These are phyloP conservation scores for Globisporangium yorkense DNA, from an alignment of 352 stramenopile species.

Conservation along the genomic window DNA sequence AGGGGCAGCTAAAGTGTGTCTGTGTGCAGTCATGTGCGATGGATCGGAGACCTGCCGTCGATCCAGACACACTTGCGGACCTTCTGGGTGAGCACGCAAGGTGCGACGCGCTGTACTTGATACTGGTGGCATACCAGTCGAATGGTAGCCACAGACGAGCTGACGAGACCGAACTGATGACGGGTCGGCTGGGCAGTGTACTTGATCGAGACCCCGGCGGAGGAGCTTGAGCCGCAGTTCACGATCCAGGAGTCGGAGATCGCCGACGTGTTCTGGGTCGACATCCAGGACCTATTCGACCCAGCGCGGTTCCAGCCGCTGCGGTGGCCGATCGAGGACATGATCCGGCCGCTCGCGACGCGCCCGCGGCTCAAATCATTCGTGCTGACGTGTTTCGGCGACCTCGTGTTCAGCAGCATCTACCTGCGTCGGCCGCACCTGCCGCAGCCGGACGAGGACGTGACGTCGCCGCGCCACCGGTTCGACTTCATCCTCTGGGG, in stretches of 20 bases:
- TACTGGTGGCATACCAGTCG: conserved; percentile 7
- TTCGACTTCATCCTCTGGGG: conserved; percentile 85
- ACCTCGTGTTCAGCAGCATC: conserved; percentile 63
- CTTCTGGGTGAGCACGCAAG: conserved; percentile 63
- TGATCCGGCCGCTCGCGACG: conserved; percentile 31
- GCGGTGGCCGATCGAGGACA: conserved; percentile 53
- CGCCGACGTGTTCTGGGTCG: conserved; percentile 76
- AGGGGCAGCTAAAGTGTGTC: too few relatives aligned
- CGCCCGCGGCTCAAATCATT: conserved; percentile 25
- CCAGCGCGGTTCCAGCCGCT: conserved; percentile 46
- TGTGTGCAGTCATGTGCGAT: conserved; percentile 45
- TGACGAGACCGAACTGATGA: too few relatives aligned
- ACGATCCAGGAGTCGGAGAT: conserved; percentile 65
- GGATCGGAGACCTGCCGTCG: conserved; percentile 50
- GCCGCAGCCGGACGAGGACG: conserved; percentile 31
- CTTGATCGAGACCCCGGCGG: conserved; percentile 46
- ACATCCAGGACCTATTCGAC: conserved; percentile 73
- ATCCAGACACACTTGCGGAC: conserved; percentile 61
- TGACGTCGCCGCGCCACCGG: conserved; percentile 23
- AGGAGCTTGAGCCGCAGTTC: conserved; percentile 39
- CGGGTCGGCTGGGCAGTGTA: conserved; percentile 39
- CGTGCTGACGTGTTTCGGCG: conserved; percentile 34
- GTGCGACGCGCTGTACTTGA: conserved; percentile 62
- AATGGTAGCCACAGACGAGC: too few relatives aligned
- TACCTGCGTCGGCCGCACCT: conserved; percentile 64